Evolutionary conservation across 768 basidiomycete genomes (phyloP).

Genomic region (Filobasidium wieringae): DNA sequence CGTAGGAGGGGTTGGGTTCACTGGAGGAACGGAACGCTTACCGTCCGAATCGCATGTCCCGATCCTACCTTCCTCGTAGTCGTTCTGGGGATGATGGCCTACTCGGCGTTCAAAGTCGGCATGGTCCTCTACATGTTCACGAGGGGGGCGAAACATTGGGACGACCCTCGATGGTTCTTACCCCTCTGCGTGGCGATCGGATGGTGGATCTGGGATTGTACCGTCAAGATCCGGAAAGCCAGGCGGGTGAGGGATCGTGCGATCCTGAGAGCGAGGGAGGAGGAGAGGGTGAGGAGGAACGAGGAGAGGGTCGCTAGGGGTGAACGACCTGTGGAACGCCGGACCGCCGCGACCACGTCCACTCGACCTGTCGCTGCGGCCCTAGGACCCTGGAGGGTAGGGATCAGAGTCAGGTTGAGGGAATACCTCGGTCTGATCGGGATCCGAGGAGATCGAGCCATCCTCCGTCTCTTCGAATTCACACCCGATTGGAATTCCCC

Average conservation of each 20-base stretch:
- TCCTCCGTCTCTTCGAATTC: background rate
- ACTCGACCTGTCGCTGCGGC: background rate
- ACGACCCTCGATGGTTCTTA: background rate
- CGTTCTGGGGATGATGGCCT: background rate
- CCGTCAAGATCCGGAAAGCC: background rate
- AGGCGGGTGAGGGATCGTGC: too few relatives aligned
- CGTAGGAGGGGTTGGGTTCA: too few relatives aligned
- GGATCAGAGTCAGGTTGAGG: background rate
- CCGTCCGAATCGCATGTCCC: background rate
- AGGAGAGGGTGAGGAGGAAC: background rate
- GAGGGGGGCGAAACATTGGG: background rate
- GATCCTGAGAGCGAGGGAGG: background rate
- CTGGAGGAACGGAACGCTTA: background rate
- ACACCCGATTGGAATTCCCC: background rate
- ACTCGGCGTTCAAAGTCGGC: background rate
- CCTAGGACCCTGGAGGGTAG: background rate
- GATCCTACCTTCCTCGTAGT: background rate
- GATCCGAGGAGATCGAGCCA: background rate
- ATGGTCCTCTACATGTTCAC: background rate
- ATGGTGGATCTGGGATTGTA: background rate
- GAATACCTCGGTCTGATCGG: background rate
- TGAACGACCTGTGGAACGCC: background rate
- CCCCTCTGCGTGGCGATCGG: background rate
- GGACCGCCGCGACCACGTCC: background rate
- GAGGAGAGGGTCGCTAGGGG: background rate